These are phyloP conservation scores for Curvularia verruculosa DNA, from an alignment of 2,329 filamentous ascomycete species.

Conservation along the genomic window DNA sequence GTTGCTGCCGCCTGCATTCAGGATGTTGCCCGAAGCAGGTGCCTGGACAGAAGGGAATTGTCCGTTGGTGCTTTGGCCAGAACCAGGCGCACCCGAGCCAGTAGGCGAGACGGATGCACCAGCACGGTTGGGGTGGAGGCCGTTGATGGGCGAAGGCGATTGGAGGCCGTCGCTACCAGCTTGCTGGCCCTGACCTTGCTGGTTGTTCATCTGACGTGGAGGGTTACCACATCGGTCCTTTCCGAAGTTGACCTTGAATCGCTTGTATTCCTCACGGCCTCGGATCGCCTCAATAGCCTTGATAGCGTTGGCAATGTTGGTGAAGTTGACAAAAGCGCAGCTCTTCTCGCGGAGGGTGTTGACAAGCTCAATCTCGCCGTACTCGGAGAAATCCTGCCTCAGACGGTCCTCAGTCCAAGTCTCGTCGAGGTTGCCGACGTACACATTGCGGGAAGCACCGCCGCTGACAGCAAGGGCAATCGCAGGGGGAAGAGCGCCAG, in stretches of 20 bases:
- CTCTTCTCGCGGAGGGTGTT: conserved; percentile 98
- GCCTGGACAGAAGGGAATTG: conserved; percentile 66
- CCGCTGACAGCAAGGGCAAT: conserved; percentile 96
- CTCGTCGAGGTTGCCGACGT: conserved; percentile 96
- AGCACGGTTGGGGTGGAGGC: conserved; percentile 60
- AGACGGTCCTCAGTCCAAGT: conserved; percentile 96
- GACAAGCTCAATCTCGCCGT: conserved; percentile 95
- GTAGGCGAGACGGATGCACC: conserved; percentile 67
- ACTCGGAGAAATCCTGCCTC: conserved; percentile 95
- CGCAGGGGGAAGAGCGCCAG: conserved; percentile 90
- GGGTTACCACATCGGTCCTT: conserved; percentile 98
- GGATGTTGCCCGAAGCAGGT: conserved; percentile 72
- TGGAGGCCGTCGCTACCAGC: conserved; percentile 65
- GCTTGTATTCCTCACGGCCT: conserved; percentile 92
- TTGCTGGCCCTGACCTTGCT: conserved; percentile 67
- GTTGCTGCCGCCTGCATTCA: conserved; percentile 78
- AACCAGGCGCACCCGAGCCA: conserved; percentile 63
- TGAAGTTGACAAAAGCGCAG: conserved; percentile 99
- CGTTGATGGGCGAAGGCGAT: conserved; percentile 64
- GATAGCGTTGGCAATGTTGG: conserved; percentile 99
- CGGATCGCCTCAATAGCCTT: conserved; percentile 97
- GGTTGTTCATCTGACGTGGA: conserved; percentile 78
- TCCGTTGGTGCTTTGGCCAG: conserved; percentile 60
- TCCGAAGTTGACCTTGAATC: conserved; percentile 99
- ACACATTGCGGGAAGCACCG: conserved; percentile 97